Evolutionary conservation across 1,139 yeast species (phyloP).

Genomic region (Blastobotrys arbuscula): DNA sequence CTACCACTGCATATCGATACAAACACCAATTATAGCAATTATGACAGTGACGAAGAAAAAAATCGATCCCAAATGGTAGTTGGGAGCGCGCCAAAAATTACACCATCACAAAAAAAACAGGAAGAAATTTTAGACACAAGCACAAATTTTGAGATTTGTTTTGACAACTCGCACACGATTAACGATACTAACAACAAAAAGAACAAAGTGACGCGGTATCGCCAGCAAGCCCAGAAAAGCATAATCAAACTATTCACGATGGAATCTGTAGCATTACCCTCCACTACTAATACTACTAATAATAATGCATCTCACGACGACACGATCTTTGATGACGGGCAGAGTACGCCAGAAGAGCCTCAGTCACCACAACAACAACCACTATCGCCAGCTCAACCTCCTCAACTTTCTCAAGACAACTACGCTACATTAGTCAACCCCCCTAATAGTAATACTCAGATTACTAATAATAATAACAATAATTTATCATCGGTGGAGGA

Average conservation of each 20-base stretch:
- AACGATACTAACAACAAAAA: not conserved
- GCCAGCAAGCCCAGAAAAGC: not conserved
- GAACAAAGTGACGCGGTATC: not conserved
- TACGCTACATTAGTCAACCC: conserved; percentile 21
- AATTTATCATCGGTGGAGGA: not conserved
- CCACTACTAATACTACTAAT: too few species aligned
- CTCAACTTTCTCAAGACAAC: conserved; percentile 4
- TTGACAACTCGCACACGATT: not conserved
- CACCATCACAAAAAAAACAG: not conserved
- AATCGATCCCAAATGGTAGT: too few species aligned
- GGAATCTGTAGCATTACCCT: not conserved
- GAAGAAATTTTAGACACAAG: not conserved
- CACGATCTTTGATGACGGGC: too few species aligned
- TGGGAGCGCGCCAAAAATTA: not conserved
- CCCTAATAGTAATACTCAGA: conserved; percentile 4
- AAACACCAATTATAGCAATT: too few species aligned
- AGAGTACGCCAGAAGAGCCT: too few species aligned
- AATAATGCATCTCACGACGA: not conserved
- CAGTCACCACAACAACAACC: too few species aligned
- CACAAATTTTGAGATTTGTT: not conserved
- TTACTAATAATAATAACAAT: not conserved
- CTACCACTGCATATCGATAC: not conserved
- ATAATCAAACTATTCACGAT: conserved; percentile 1
- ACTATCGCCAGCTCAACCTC: too few species aligned
- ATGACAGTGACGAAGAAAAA: too few species aligned